Conservation (phyloP, 2,329 filamentous ascomycete genomes). For the Rhynchosporium graminicola region DNA sequence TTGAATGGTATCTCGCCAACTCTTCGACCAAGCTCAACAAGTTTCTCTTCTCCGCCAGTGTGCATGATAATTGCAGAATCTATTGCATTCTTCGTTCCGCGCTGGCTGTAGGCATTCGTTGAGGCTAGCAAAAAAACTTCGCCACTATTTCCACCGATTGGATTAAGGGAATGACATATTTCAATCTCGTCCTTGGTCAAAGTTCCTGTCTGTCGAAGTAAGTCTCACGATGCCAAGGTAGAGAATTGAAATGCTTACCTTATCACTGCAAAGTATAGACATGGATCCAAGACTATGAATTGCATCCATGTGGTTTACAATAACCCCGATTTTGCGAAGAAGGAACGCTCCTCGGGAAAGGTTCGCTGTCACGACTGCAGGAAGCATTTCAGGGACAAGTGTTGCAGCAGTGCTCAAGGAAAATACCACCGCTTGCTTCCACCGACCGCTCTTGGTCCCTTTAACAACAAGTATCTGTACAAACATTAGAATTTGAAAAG, state of each 20-base stretch:
- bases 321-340: constrained; percentile 10
- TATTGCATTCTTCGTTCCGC: constrained; percentile 20
- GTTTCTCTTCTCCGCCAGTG: constrained; percentile 6
- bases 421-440: constrained; percentile 12
- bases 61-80: constrained; percentile 16
- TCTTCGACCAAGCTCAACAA: not conserved
- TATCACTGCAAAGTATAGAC: constrained; percentile 21
- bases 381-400: constrained; percentile 21
- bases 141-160: not conserved
- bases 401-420: constrained; percentile 15
- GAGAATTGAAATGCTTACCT: not conserved
- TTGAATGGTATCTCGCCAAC: constrained; percentile 22
- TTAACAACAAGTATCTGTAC: constrained; percentile 15
- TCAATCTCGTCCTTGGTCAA: constrained; percentile 23
- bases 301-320: constrained; percentile 17
- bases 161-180: constrained; percentile 10
- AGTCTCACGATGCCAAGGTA: not conserved
- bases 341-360: constrained; percentile 11
- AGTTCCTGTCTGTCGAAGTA: constrained; percentile 11
- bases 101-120: constrained; percentile 14
- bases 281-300: constrained; percentile 20
- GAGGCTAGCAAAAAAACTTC: constrained; percentile 12
- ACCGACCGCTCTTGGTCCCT: constrained; percentile 5
- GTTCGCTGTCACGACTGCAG: constrained; percentile 20
- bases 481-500: not conserved